Conservation (phyloP, 1,284 basidiomycete genomes). For the Austroboletus novae-zelandiae region DNA sequence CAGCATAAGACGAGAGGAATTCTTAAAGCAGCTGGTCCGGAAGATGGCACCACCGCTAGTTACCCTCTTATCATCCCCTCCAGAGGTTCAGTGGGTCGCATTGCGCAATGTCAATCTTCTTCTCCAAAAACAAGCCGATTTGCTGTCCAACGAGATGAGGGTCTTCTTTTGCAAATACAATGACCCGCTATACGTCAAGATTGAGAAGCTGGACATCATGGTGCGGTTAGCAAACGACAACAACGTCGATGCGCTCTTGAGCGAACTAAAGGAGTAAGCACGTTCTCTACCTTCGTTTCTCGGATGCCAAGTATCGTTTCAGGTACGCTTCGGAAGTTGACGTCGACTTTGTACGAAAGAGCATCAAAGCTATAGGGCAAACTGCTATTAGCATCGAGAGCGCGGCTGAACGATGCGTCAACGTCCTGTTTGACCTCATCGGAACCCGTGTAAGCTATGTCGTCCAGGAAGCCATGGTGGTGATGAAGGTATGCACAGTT, state of each 20-base stretch:
- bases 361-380: conserved; percentile 94
- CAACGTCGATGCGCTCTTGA: conserved; percentile 92
- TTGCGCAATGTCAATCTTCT: conserved; percentile 96
- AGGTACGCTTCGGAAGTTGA: conserved; percentile 98
- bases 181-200: conserved; percentile 96
- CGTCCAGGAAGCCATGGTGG: conserved; percentile 96
- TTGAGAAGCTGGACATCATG: conserved; percentile 99
- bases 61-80: conserved; percentile 73
- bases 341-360: conserved; percentile 95
- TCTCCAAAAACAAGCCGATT: conserved; percentile 87
- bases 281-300: not conserved
- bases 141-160: conserved; percentile 93
- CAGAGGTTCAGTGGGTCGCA: conserved; percentile 95
- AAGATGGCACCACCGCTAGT: conserved; percentile 98
- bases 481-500: conserved; percentile 78
- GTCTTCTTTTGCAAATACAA: conserved; percentile 99
- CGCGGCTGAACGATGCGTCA: conserved; percentile 93
- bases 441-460: conserved; percentile 94
- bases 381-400: conserved; percentile 94
- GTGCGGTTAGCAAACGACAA: conserved; percentile 88
- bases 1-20: conserved; percentile 78
- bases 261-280: conserved; percentile 90
- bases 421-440: conserved; percentile 90
- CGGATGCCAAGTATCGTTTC: conserved; percentile 2
- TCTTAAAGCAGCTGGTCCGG: conserved; percentile 83